Percentiles rank a stretch among this genome's conserved stretches.
Evolutionary conservation across 2,329 filamentous ascomycete genomes (phyloP).

Genomic region (Sclerotinia sclerotiorum): DNA sequence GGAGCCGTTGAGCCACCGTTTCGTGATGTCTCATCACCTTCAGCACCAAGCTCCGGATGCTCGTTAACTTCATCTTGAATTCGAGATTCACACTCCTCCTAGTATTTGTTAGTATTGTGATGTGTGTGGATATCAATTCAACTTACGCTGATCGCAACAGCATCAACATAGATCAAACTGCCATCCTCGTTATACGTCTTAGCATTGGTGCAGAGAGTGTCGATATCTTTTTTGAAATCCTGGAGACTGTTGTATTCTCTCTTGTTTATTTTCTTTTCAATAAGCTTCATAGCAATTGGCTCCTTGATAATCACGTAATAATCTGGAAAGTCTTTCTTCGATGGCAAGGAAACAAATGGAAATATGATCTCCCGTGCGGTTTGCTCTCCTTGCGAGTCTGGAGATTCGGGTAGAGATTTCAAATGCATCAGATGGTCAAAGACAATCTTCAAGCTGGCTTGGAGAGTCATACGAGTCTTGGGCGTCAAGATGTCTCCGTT

Average conservation of each 20-base stretch:
- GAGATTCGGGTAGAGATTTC: constrained; percentile 38
- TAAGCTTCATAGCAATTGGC: constrained; percentile 95
- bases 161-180: constrained; percentile 88
- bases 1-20: constrained; percentile 46
- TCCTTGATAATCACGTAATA: constrained; percentile 93
- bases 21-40: constrained; percentile 48
- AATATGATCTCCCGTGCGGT: constrained; percentile 82
- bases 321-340: constrained; percentile 86
- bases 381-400: constrained; percentile 47
- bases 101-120: constrained; percentile 40
- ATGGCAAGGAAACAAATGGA: constrained; percentile 88
- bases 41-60: constrained; percentile 53
- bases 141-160: constrained; percentile 86
- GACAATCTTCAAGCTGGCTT: constrained; percentile 73
- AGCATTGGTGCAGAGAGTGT: constrained; percentile 84
- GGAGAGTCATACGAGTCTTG: constrained; percentile 73
- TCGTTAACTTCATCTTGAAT: constrained; percentile 55
- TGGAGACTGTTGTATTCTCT: constrained; percentile 83
- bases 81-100: constrained; percentile 58
- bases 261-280: constrained; percentile 92
- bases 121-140: background rate
- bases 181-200: constrained; percentile 96
- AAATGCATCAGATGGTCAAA: constrained; percentile 75
- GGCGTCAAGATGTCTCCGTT: constrained; percentile 60
- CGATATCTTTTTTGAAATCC: constrained; percentile 80